Evolutionary conservation across 139 green algal species (phyloP), one percentile per base, ranked within the genome.

Genomic region (Gonium pectorale): DNA sequence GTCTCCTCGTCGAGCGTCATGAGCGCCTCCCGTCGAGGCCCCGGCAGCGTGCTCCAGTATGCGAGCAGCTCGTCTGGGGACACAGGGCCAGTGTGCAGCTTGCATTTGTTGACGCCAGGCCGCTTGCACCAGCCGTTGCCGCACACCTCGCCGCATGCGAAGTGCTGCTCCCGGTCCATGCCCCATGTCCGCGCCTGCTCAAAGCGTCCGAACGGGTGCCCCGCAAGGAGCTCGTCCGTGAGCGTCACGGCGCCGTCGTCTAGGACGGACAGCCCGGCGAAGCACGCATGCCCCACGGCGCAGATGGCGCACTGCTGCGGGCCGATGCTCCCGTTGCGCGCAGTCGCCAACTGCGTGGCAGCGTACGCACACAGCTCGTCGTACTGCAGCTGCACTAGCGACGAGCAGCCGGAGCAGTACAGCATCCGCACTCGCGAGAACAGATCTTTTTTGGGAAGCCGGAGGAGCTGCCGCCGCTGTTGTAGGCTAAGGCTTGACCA

Each of bases 101-200:
- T 83, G 77, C 77, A 83, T n/a, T 83, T 83, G 62, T 83, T 83
- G 7, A 83, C 62, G 31, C 77, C 77, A 26, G 77, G 77, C 41
- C 77, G 77, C 62, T 83, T 83, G 77, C 77, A 83, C 77, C 77
- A 83, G 43, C 77, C 77, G 77, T 62, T 73, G n/a, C 77, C 77
- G 62, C 77, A 83, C 22, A 83, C 77, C 62, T 83, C 77, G 44
- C 41, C 77, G 44, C 43, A 83, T 8, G 62, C 22, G 17, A 83
- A 83, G 33, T 83, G 77, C 21, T 83, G 60, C 43, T 83, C 77
- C 3, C 77, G 77, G 31, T 71, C 63, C 6, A 74, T 60, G 41
- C 73, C 77, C 77, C 77, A 83, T 37, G 22, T 49, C 15, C 77
- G 77, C 43, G 77, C 77, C 62, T 83, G 77, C 77, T 83, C 77